These are phyloP conservation scores for Leptographium lundbergii DNA, from an alignment of 2,329 filamentous ascomycete genomes.

Conservation along the genomic window DNA sequence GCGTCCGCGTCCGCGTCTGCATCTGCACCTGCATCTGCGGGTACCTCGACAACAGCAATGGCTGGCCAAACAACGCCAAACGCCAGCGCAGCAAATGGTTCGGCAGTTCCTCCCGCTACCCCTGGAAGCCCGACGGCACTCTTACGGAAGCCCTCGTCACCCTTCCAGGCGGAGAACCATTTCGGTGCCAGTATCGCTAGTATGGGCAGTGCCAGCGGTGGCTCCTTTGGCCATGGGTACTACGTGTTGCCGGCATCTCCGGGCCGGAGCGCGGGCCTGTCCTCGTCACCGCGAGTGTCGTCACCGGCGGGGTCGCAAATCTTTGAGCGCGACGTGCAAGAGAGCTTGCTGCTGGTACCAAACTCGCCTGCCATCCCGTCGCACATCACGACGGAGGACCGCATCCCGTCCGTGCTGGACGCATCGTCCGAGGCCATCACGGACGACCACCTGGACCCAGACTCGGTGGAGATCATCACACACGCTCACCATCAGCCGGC, in stretches of 20 bases:
- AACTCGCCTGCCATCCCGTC: conserved; percentile 78
- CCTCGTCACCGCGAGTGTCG: conserved; percentile 59
- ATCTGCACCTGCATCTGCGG: conserved; percentile 2
- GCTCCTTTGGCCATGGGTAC: conserved; percentile 17
- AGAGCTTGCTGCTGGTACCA: conserved; percentile 45
- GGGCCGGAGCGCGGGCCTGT: conserved; percentile 39
- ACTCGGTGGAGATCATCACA: conserved; percentile 86
- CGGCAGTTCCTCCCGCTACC: not conserved
- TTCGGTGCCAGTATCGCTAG: conserved; percentile 30
- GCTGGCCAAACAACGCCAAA: conserved; percentile 6
- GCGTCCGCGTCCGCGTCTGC: conserved; percentile 13
- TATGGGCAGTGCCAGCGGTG: not conserved
- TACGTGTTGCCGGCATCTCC: conserved; percentile 49
- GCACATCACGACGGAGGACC: conserved; percentile 88
- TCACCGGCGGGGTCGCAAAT: conserved; percentile 73
- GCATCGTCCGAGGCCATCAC: conserved; percentile 89
- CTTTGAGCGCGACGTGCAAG: conserved; percentile 91
- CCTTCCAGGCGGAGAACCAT: conserved; percentile 21
- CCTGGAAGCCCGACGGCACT: conserved; percentile 11
- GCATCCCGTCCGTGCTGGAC: conserved; percentile 83
- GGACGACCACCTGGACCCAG: conserved; percentile 69
- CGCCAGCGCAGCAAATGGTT: conserved; percentile 17
- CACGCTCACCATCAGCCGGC: conserved; percentile 76
- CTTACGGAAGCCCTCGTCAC: conserved; percentile 21
- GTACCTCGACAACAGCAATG: not conserved